Base-by-base conservation (phyloP, 345 rosid species). In the Pugionium cornutum region DNA sequence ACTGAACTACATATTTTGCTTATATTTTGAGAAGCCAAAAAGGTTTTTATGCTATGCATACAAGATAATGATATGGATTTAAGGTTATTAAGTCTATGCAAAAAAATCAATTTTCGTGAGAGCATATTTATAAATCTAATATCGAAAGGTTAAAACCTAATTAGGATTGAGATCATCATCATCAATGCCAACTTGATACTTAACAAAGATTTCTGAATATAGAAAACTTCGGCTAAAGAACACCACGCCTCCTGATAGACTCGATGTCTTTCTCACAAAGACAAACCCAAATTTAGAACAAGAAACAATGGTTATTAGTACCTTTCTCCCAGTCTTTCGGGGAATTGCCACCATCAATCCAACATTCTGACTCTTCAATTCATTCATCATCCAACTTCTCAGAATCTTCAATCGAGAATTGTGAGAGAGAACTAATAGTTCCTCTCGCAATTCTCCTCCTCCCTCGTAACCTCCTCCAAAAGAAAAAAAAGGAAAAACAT, bases 391-490 rank as follows among this genome's bases (percentile, higher is more conserved):
- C 31, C 1, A 33, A 30, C 2, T 48, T 50, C 5, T 48, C 75
- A 30, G 10, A 54, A 62, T 62, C 11, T 35, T 50, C 33, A 58
- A 34, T 32, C 3, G 27, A 11, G 70, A 57, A 56, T 70, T 55
- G 64, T 37, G 45, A 63, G 69, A 70, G 69, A 40, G 45, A 64
- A 10, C 10, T 3, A 0, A 44, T 58, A 28, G 4, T 9, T 44
- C 6, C 66, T 72, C 61, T 72, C 66, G 46, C 64, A 71, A 63
- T 63, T 71, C 69, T 63, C 52, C 27, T 32, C 6, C 7, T 27
- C 5, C 0, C 27, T 4, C 4, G 11, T 37, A 39, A 4, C 5
- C 40, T 4, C 45, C n/a, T 49, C 42, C 60, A 11, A 41, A 49
- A 41, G n/a, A 67, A 4, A 10, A 26, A 37, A 25, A 33, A 41